Base-by-base conservation (phyloP, 2,329 filamentous ascomycete species). In the Calonectria pauciramosa region DNA sequence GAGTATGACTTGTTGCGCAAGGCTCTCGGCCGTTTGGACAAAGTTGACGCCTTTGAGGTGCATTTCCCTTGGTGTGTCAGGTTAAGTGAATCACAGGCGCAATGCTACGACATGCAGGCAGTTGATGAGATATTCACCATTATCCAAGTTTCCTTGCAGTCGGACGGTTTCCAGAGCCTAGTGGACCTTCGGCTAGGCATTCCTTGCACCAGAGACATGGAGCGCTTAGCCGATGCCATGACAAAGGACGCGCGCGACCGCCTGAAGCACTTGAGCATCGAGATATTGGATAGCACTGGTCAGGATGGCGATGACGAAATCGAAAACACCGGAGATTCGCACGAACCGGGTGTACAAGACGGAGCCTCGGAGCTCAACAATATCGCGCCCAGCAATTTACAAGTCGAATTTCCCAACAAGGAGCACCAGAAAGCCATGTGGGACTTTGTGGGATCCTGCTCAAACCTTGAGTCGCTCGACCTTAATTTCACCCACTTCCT, bases 331-430 rank as follows among this genome's bases (percentile, higher is more conserved):
- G 8, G 14, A 6, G 10, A 64, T 13, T 6, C 18, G 14, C 0
- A 11, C 16, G 36, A 30, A 14, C 23, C 23, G 8, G 59, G 23
- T 0, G 38, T 44, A 11, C 36, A 28, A 28, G 26, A 64, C 18
- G 36, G 36, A 5, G 26, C 14, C 6, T 44, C 36, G 8, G 0
- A 5, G 0, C 2, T 2, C 2, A n/a, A 16, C 5, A 0, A 3
- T 20, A 3, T 44, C 4, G 6, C 36, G 1, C 36, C 36, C n/a
- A 44, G 59, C 14, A 44, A 64, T 47, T 47, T 64, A 18, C 59
- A 64, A 47, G 16, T 30, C 23, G 59, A 47, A 8, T 44, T 64
- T 32, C 36, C 36, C 14, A 64, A 64, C 36, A 30, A 28, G 26
- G 5, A 13, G 2, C 23, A 64, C 26, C 36, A 64, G 47, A 44